Conservation (phyloP, 2,329 filamentous ascomycete genomes). For the Penicillium vulpinum region DNA sequence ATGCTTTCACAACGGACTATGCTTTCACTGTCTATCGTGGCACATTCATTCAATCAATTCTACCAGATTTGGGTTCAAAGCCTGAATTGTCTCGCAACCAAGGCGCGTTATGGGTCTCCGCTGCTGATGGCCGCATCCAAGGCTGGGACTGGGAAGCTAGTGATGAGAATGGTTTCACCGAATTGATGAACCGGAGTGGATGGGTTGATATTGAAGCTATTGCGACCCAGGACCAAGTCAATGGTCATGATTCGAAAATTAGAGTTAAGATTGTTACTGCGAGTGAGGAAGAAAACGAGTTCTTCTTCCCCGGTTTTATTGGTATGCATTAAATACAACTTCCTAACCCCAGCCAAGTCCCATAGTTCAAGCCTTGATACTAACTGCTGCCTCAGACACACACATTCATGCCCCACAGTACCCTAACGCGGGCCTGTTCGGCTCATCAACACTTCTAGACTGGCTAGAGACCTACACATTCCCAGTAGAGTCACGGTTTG, state of each 20-base stretch:
- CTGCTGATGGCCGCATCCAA: slow-evolving; percentile 34
- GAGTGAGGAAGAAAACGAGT: slow-evolving; percentile 44
- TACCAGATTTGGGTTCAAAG: slow-evolving; percentile 32
- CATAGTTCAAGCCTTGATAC: neutral
- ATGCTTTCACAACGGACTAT: slow-evolving; percentile 28
- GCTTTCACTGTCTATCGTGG: slow-evolving; percentile 56
- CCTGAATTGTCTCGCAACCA: slow-evolving; percentile 55
- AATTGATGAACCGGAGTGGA: slow-evolving; percentile 34
- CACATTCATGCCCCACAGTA: slow-evolving; percentile 96
- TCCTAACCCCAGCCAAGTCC: neutral
- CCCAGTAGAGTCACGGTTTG: slow-evolving; percentile 79
- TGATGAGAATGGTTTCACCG: slow-evolving; percentile 25
- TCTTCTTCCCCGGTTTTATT: slow-evolving; percentile 52
- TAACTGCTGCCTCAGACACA: slow-evolving; percentile 63
- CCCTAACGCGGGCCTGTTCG: slow-evolving; percentile 90
- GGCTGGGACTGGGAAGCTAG: slow-evolving; percentile 36
- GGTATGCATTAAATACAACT: slow-evolving; percentile 30
- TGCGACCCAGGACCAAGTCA: slow-evolving; percentile 1
- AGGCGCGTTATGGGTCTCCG: slow-evolving; percentile 44
- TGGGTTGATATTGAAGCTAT: slow-evolving; percentile 29
- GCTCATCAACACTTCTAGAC: slow-evolving; percentile 85
- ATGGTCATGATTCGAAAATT: slow-evolving; percentile 3
- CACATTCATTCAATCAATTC: slow-evolving; percentile 60
- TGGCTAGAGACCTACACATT: slow-evolving; percentile 97
- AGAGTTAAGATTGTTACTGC: slow-evolving; percentile 38